phyloP scores from a whole-genome alignment of 768 basidiomycete genomes.

The Leucogyrophana mollusca region DNA sequence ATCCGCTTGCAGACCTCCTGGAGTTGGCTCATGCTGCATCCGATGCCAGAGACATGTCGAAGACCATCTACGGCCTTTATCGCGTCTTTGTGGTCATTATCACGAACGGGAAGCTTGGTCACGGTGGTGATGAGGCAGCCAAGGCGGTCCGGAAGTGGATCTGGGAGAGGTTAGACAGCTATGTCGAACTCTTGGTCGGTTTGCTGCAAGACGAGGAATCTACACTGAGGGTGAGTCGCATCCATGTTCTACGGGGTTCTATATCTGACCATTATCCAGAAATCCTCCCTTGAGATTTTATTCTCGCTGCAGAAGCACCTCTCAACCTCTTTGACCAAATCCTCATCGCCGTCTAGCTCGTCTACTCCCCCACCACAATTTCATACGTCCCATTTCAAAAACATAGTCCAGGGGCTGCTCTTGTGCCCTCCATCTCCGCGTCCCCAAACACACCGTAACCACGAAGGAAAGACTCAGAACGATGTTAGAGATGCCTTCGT shows the following conservation, averaged over 20 bases:
- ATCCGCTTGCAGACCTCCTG: slow-evolving; percentile 74
- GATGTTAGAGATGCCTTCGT: slow-evolving; percentile 67
- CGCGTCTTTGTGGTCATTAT: slow-evolving; percentile 71
- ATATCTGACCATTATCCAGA: slow-evolving; percentile 37
- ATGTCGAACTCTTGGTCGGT: slow-evolving; percentile 64
- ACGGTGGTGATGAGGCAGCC: slow-evolving; percentile 50
- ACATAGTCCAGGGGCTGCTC: slow-evolving; percentile 58
- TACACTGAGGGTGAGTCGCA: slow-evolving; percentile 59
- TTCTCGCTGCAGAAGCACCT: slow-evolving; percentile 77
- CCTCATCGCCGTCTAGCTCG: slow-evolving; percentile 12
- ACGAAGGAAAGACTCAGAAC: slow-evolving; percentile 43
- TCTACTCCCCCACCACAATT: slow-evolving; percentile 57
- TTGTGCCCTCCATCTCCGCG: slow-evolving; percentile 55
- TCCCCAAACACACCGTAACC: slow-evolving; percentile 12
- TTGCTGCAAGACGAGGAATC: slow-evolving; percentile 79
- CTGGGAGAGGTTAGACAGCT: slow-evolving; percentile 69
- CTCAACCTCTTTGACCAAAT: slow-evolving; percentile 59
- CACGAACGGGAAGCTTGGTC: slow-evolving; percentile 51
- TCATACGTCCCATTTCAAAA: slow-evolving; percentile 66
- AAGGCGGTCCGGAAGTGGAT: slow-evolving; percentile 75
- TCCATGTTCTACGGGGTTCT: neutral
- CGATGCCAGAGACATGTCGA: slow-evolving; percentile 60
- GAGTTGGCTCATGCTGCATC: slow-evolving; percentile 47
- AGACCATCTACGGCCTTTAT: slow-evolving; percentile 81
- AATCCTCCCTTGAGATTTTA: slow-evolving; percentile 69